phyloP scores from a whole-genome alignment of 2,329 filamentous ascomycete genomes.

The Pestalotiopsis sp. region DNA sequence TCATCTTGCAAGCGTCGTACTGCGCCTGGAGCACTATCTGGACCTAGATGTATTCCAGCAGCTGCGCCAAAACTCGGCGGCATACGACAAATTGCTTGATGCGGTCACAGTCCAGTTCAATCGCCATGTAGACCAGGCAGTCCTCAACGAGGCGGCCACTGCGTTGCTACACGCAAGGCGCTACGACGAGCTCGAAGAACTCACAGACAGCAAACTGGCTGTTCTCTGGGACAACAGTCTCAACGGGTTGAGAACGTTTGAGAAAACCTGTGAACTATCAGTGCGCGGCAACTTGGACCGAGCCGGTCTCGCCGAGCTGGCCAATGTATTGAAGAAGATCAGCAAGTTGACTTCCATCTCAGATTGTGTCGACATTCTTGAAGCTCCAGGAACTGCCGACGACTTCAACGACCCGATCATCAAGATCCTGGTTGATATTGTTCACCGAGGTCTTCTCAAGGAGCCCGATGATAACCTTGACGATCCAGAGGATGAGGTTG shows the following conservation, averaged over 20 bases:
- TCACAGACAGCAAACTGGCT: conserved; percentile 77
- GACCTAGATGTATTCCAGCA: conserved; percentile 88
- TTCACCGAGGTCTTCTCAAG: conserved; percentile 71
- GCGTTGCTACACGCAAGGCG: conserved; percentile 83
- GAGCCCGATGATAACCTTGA: conserved; percentile 71
- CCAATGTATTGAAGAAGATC: conserved; percentile 75
- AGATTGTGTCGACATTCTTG: conserved; percentile 74
- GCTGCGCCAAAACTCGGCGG: conserved; percentile 79
- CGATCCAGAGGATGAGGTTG: conserved; percentile 76
- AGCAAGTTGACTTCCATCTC: conserved; percentile 78
- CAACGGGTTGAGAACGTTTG: conserved; percentile 70
- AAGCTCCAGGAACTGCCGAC: conserved; percentile 53
- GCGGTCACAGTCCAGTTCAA: conserved; percentile 94
- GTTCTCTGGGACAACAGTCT: conserved; percentile 84
- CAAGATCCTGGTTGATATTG: conserved; percentile 69
- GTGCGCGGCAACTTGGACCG: conserved; percentile 67
- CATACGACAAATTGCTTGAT: conserved; percentile 78
- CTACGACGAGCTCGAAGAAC: conserved; percentile 85
- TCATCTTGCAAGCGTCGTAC: conserved; percentile 79
- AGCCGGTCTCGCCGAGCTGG: conserved; percentile 67
- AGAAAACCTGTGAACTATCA: conserved; percentile 70
- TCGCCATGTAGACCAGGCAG: conserved; percentile 83
- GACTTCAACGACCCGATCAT: conserved; percentile 56
- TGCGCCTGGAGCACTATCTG: conserved; percentile 82
- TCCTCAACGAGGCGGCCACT: conserved; percentile 79